Base-by-base conservation (phyloP, 1,284 basidiomycete species). In the Anthracocystis panici-leucophaei region DNA sequence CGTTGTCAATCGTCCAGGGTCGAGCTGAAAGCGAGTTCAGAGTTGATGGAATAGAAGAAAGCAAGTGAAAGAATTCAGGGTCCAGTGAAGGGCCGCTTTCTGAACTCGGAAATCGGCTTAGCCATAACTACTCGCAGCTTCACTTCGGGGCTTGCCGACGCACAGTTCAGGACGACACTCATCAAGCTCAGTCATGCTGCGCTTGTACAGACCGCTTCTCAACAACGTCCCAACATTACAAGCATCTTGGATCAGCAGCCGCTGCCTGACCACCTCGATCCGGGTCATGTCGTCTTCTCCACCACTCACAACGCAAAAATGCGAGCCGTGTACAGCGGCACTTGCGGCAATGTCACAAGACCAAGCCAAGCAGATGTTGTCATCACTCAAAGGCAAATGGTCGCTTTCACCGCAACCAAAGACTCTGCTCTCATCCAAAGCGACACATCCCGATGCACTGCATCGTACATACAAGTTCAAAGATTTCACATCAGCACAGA, bases 401-500 rank as follows among this genome's bases (percentile, higher is more conserved):
- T 58, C 65, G 1, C 67, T 80, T 1, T 63, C 60, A 10, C 74
- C 77, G 14, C 77, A 79, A 42, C 79, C 79, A 0, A 62, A 69
- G n/a, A 64, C 62, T 6, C 54, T 69, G 16, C 65, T 66, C 5
- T 57, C 60, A 0, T 63, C 69, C 2, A 53, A 65, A 20, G 45
- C 53, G 1, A 25, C 31, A 11, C 57, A 75, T 29, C 72, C 75
- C 0, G 59, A 64, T 18, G 79, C 77, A 5, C 66, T 84, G 25
- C 79, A 76, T 35, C 65, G 75, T 23, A 77, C 74, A 25, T 84
- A 79, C 65, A 66, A 65, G 40, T 85, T 85, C 65, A 73, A 71
- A 38, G 78, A 83, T 55, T 84, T 73, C 49, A 57, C 53, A 2
- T 66, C 78, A 1, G 81, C 81, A 20, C 60, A 77, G 10, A 49